A percentile compares a stretch with the other conserved stretches of the same genome.
phyloP scores from a whole-genome alignment of 345 rosid genomes.

The Salix arbutifolia region DNA sequence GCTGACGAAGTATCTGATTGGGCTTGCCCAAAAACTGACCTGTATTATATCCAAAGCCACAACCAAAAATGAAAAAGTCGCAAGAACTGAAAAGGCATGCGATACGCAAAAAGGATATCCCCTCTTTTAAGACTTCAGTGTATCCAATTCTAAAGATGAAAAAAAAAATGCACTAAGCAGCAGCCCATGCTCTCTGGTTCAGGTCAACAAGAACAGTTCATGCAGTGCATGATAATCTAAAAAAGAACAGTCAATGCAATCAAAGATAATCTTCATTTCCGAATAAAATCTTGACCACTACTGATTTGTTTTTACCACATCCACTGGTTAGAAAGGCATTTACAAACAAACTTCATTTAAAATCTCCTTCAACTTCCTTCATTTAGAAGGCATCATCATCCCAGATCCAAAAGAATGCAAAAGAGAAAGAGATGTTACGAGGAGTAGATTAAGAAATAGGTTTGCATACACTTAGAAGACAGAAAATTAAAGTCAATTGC shows the following conservation, averaged over 20 bases:
- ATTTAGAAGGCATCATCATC: neutral
- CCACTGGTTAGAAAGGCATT: neutral
- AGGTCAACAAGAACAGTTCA: too few relatives aligned
- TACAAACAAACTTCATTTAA: neutral
- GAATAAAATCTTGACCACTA: too few relatives aligned
- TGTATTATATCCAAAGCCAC: slow-evolving; percentile 23
- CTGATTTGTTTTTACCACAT: neutral
- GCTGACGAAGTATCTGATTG: slow-evolving; percentile 53
- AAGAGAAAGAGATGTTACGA: neutral
- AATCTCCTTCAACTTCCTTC: too few relatives aligned
- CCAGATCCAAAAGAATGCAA: neutral
- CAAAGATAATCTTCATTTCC: too few relatives aligned
- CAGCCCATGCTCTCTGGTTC: too few relatives aligned
- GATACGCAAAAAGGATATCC: neutral
- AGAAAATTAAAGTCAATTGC: neutral
- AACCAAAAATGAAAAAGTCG: neutral
- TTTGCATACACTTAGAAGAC: neutral
- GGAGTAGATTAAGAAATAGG: neutral
- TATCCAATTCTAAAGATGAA: neutral
- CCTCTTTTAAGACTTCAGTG: neutral
- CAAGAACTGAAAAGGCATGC: neutral
- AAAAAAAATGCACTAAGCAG: too few relatives aligned
- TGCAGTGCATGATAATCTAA: too few relatives aligned
- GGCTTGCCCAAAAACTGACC: slow-evolving; percentile 78
- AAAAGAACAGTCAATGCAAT: too few relatives aligned